phyloP scores from a whole-genome alignment of 768 basidiomycete species.

The Fomitopsis serialis region DNA sequence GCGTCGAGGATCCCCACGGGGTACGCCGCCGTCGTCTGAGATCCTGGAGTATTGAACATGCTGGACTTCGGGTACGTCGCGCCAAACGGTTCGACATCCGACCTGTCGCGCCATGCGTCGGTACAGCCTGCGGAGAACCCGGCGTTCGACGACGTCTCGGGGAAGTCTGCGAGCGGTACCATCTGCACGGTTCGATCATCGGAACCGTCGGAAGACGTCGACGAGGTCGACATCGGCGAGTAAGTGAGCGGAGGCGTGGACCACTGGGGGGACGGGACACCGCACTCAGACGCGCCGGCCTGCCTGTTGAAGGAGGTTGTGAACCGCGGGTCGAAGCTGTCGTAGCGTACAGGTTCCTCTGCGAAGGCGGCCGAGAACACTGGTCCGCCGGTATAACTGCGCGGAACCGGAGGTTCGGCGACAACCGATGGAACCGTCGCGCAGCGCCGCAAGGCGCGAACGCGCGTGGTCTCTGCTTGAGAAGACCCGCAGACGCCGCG shows the following conservation, averaged over 20 bases:
- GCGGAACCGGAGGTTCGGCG: background rate
- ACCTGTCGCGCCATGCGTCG: background rate
- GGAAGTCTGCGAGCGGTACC: constrained; percentile 14
- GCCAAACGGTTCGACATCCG: background rate
- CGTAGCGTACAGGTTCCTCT: background rate
- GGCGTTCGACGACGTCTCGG: constrained; percentile 4
- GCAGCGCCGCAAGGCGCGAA: background rate
- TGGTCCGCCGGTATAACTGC: background rate
- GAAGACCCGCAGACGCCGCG: background rate
- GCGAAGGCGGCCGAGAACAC: background rate
- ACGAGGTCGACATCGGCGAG: constrained; percentile 24
- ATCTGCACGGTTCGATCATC: constrained; percentile 22
- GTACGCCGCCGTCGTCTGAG: background rate
- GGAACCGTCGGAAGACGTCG: constrained; percentile 20
- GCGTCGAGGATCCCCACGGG: background rate
- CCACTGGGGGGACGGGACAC: constrained; percentile 16
- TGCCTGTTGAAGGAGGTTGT: background rate
- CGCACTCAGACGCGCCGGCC: constrained; percentile 4
- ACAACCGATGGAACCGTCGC: constrained; percentile 1
- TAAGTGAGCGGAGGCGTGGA: constrained; percentile 21
- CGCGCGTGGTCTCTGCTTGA: background rate
- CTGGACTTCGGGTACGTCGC: background rate
- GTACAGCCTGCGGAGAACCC: background rate
- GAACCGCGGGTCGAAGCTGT: background rate
- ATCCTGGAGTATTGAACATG: background rate